Base-by-base conservation (phyloP, 495 filamentous ascomycete species). In the Gamarada debralockiae region DNA sequence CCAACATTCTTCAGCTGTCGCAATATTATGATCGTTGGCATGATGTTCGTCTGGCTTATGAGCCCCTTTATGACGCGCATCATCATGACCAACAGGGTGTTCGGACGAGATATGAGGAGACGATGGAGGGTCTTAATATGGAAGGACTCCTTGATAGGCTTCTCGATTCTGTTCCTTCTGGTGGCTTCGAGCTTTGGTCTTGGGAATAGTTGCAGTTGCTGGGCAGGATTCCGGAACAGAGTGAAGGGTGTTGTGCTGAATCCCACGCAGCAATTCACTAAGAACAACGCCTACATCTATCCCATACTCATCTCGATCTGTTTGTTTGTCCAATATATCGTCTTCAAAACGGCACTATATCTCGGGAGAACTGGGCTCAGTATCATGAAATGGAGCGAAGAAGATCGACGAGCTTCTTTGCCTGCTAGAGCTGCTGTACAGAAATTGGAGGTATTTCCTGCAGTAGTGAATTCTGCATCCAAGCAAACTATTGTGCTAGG, bases 141-240 rank as follows among this genome's bases (percentile, higher is more conserved):
- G 13, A 48, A 48, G 23, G 45, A 48, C 27, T 21, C 24, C 14
- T 10, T 36, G 5, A 48, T 48, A 20, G 23, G 13, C 10, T 8
- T 48, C 27, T 15, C 24, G 8, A 31, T 48, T 36, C 5, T 48
- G 7, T 12, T 15, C 27, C 23, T 48, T 33, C 27, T 48, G 5
- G 20, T 48, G 7, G 23, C 29, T 22, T 48, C 45, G 5, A 48
- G 45, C 27, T 48, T 22, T 34, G 45, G 45, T 10, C 21, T 48
- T 13, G 15, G 15, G 9, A 48, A 48, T 21, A 48, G 18, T 18
- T 48, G 45, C 27, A 33, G n/a, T 8, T 48, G 45, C 18, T 48
- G 45, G 45, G 23, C 7, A 7, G 45, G 23, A 6, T 15, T 48
- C 8, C 5, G 14, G 7, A 21, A 7, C 5, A 9, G 9, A 12